Conservation (phyloP, 2,329 filamentous ascomycete genomes). For the Alternaria triticimaculans region DNA sequence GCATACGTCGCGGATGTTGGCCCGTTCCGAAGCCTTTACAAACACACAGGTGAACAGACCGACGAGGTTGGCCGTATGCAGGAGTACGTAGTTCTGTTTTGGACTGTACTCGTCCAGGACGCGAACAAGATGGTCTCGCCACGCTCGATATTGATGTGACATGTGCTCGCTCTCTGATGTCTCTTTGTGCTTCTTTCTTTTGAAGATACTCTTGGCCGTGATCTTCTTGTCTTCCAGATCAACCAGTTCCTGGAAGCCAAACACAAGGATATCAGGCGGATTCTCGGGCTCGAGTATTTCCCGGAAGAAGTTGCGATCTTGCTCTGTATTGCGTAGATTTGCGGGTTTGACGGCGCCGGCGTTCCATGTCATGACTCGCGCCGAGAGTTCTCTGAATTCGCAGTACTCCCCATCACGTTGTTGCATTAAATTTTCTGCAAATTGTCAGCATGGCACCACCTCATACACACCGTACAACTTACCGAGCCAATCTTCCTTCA, state of each 20-base stretch:
- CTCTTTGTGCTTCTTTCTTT: slow-evolving; percentile 79
- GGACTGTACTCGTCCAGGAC: slow-evolving; percentile 85
- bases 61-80: slow-evolving; percentile 89
- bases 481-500: slow-evolving; percentile 93
- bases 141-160: slow-evolving; percentile 96
- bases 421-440: slow-evolving; percentile 80
- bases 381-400: slow-evolving; percentile 80
- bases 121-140: slow-evolving; percentile 87
- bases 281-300: slow-evolving; percentile 78
- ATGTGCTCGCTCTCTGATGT: slow-evolving; percentile 84
- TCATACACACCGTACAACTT: slow-evolving; percentile 29
- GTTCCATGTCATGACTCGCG: slow-evolving; percentile 92
- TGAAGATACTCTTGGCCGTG: slow-evolving; percentile 93
- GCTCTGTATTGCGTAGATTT: slow-evolving; percentile 72
- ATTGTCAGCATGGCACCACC: slow-evolving; percentile 24
- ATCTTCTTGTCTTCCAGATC: slow-evolving; percentile 97
- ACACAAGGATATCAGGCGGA: slow-evolving; percentile 87
- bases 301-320: slow-evolving; percentile 79
- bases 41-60: slow-evolving; percentile 97
- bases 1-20: slow-evolving; percentile 77
- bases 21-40: slow-evolving; percentile 79
- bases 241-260: slow-evolving; percentile 98
- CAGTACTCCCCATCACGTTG: slow-evolving; percentile 82
- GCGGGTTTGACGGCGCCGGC: slow-evolving; percentile 94
- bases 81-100: slow-evolving; percentile 77